Base-by-base conservation (phyloP, 176 grass and related monocot species). In the Puya raimondii region DNA sequence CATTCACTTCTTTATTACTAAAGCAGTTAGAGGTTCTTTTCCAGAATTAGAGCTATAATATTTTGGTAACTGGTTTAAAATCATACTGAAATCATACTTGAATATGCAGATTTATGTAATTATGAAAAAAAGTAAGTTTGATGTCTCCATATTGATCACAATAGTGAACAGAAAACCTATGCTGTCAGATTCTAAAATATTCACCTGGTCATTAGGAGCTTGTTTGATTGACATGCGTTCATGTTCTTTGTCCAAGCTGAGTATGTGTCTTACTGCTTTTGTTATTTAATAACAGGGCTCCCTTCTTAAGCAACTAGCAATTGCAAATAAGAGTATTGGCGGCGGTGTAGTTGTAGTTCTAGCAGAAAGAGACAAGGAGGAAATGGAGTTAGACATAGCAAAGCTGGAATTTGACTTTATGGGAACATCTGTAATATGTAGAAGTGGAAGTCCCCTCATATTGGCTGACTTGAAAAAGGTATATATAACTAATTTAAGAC, bases 341-440 rank as follows among this genome's bases (percentile, higher is more conserved):
- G 93, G 93, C 72, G 89, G 93, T 72, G 93, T 97, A 21, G 82
- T 97, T 81, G 94, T 97, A 49, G 92, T 96, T 83, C 72, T 97
- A 23, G 94, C 94, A 51, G 94, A 97, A 89, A 92, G 94, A 70
- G 86, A 92, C 53, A 97, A 97, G 73, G 89, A 92, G 77, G 92
- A 92, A 79, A 96, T 96, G 94, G 94, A 97, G 81, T 88, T 97
- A 82, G 94, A 97, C 76, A 92, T 92, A 74, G 80, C 82, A 69
- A 97, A 90, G 68, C 83, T 97, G 72, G 89, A 92, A 79, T 97
- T 97, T 71, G 84, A 97, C 70, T 97, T 97, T 72, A 97, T 97
- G 94, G 89, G 84, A 78, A 97, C 94, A 71, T 92, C 86, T 75
- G 94, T 96, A 74, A 97, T 97, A 69, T 97, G 94, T 78, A 82